These are phyloP conservation scores for Pichia sp. DNA, from an alignment of 1,139 yeast species.

Conservation along the genomic window DNA sequence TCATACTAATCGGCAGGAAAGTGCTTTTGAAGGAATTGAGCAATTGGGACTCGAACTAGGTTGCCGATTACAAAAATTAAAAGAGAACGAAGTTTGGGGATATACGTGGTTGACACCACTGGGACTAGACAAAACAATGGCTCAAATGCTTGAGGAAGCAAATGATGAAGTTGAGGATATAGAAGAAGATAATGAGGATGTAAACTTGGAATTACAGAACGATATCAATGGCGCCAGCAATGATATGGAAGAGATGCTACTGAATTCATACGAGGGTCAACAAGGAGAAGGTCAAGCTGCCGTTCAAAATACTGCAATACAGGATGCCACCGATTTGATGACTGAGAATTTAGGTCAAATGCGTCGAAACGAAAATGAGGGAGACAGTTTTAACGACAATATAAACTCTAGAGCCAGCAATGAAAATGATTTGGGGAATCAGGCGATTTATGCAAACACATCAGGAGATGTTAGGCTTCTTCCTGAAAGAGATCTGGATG, in stretches of 20 bases:
- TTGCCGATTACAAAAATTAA: conserved; percentile 35
- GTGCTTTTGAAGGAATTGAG: conserved; percentile 24
- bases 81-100: conserved; percentile 45
- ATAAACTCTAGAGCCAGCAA: not conserved
- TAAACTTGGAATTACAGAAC: not conserved
- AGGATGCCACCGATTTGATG: conserved; percentile 13
- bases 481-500: conserved; percentile 41
- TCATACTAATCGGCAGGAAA: conserved; percentile 12
- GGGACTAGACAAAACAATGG: conserved; percentile 53
- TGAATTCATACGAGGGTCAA: not conserved
- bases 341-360: conserved; percentile 14
- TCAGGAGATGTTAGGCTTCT: conserved; percentile 16
- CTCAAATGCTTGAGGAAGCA: conserved; percentile 32
- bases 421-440: conserved; percentile 3
- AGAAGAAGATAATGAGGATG: not conserved
- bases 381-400: not conserved
- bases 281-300: not conserved
- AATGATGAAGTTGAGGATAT: conserved; percentile 10
- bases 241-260: not conserved
- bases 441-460: conserved; percentile 6
- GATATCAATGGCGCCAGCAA: not conserved
- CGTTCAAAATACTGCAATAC: not conserved
- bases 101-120: conserved; percentile 48
- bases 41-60: conserved; percentile 26
- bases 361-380: conserved; percentile 8